Evolutionary conservation across 1,284 basidiomycete genomes (phyloP), one percentile per base, ranked within the genome.

Genomic region (Afroboletus lepidellus): DNA sequence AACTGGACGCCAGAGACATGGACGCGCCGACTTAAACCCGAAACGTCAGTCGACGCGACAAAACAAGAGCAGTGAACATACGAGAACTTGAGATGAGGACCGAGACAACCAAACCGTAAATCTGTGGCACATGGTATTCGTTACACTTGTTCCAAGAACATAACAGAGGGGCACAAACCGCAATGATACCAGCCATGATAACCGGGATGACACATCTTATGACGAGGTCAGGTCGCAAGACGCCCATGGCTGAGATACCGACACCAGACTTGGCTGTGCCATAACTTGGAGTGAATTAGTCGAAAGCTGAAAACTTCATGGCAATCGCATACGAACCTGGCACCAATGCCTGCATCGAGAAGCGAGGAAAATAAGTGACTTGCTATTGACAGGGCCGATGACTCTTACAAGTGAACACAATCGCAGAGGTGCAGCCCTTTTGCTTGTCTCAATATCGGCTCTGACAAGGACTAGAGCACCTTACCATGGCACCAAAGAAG

Each of bases 131-230:
- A 46, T n/a, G 51, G 37, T 9, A 25, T 13, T 27, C 9, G 29
- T 13, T 6, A 41, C 3, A 54, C 13, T 36, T n/a, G n/a, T 5
- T 11, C 2, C 41, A 15, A 12, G n/a, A 23, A 30, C 11, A 32
- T 32, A 37, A 30, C 37, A 37, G 20, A 9, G 7, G 13, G 13
- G 6, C 2, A 64, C 66, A 2, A 60, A 94, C 92, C 69, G 90
- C 94, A 74, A 97, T 95, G 77, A 99, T 98, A 94, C 95, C 95
- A 79, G 95, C 94, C 95, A 99, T 98, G 74, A 99, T 90, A 71
- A 98, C 95, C 50, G 96, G 96, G 59, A 98, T 88, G 57, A 94
- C 87, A 81, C 90, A 96, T 83, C 82, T 91, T 90, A 94, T 94
- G 87, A 94, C 92, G 63, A 92, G 79, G 78, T 95, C 92, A 53